A percentile compares a stretch with the other conserved stretches of the same genome.
These are phyloP conservation scores for Camelina sativa DNA, from an alignment of 345 rosid species.

Conservation along the genomic window DNA sequence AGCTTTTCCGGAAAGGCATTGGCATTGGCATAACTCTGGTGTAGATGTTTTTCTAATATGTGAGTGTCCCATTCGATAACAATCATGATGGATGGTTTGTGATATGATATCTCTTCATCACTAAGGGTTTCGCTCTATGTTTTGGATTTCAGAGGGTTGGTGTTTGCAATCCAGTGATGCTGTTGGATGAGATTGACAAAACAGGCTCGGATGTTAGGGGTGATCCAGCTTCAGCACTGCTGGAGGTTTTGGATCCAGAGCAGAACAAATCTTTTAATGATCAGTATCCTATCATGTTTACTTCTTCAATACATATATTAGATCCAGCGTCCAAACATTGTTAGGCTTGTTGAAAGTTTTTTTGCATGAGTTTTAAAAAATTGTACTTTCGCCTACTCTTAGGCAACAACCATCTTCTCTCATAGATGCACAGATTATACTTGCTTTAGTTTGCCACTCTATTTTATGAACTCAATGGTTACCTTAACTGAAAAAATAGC, in stretches of 20 bases:
- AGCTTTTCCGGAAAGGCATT: constrained; percentile 1
- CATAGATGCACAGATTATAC: neutral
- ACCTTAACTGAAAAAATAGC: constrained; percentile 67
- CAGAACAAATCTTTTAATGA: constrained; percentile 92
- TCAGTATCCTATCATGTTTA: constrained; percentile 80
- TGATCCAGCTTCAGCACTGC: constrained; percentile 97
- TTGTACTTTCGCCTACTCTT: neutral
- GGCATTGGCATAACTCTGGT: constrained; percentile 1
- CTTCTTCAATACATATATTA: neutral
- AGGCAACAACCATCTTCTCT: constrained; percentile 14
- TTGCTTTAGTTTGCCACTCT: neutral
- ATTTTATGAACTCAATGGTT: constrained; percentile 7
- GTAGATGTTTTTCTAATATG: constrained; percentile 18
- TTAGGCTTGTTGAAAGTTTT: neutral
- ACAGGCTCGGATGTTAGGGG: constrained; percentile 98
- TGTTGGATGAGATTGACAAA: constrained; percentile 97
- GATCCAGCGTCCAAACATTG: constrained; percentile 2
- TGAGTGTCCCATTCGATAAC: constrained; percentile 14
- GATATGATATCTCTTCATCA: neutral
- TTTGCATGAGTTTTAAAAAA: constrained; percentile 8
- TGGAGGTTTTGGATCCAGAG: constrained; percentile 99
- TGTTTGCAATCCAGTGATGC: constrained; percentile 97
- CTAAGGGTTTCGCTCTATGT: constrained; percentile 25
- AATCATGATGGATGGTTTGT: constrained; percentile 9
- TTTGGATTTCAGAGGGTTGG: constrained; percentile 78